Conservation (phyloP, 768 basidiomycete genomes). For the Hygrocybe coccinea region DNA sequence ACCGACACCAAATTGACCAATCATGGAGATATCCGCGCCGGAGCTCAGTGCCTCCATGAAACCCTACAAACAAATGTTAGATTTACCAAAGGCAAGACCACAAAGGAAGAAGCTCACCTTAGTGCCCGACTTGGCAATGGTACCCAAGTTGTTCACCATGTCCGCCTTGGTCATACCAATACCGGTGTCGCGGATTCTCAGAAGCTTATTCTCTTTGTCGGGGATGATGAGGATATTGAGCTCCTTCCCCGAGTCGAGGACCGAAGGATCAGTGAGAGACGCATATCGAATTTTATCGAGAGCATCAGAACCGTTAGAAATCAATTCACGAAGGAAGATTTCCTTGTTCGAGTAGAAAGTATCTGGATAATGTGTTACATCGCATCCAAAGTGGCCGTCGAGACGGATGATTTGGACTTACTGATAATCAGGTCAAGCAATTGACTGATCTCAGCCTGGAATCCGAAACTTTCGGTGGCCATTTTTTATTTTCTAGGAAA, state of each 20-base stretch:
- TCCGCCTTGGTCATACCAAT: slow-evolving; percentile 99
- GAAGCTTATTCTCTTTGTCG: slow-evolving; percentile 92
- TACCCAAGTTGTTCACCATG: slow-evolving; percentile 98
- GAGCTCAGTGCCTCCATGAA: slow-evolving; percentile 99
- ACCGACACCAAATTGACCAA: slow-evolving; percentile 99
- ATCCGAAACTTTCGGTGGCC: slow-evolving; percentile 86
- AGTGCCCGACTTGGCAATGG: slow-evolving; percentile 91
- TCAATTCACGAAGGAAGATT: slow-evolving; percentile 98
- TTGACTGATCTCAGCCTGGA: slow-evolving; percentile 99
- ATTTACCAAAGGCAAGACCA: slow-evolving; percentile 8
- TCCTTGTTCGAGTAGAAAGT: slow-evolving; percentile 99
- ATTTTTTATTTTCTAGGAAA: slow-evolving; percentile 35
- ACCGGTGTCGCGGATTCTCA: slow-evolving; percentile 92
- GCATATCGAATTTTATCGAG: slow-evolving; percentile 98
- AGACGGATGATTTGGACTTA: slow-evolving; percentile 36
- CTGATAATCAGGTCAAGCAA: slow-evolving; percentile 98
- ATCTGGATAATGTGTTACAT: slow-evolving; percentile 43
- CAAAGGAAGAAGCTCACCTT: slow-evolving; percentile 51
- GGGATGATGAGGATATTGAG: slow-evolving; percentile 91
- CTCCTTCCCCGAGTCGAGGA: slow-evolving; percentile 86
- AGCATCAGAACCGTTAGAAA: slow-evolving; percentile 96
- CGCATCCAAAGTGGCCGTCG: slow-evolving; percentile 4
- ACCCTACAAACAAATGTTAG: slow-evolving; percentile 46
- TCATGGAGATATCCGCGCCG: slow-evolving; percentile 92
- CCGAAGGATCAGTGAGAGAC: slow-evolving; percentile 88